These are phyloP conservation scores for Plantago ovata DNA, from an alignment of 257 asterid species.

Conservation along the genomic window DNA sequence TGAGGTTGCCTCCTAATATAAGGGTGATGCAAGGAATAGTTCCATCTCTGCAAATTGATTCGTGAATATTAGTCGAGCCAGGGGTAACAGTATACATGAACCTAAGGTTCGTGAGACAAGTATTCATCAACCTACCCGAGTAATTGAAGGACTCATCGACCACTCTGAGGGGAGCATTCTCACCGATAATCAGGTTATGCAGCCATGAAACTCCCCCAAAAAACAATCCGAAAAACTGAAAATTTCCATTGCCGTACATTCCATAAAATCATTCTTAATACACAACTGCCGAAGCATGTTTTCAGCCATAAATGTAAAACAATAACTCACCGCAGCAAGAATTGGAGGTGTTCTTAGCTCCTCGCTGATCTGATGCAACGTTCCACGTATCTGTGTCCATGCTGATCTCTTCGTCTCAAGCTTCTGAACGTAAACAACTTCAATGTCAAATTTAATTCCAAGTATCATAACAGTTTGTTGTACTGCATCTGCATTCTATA, in stretches of 20 bases:
- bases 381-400: slow-evolving; percentile 27
- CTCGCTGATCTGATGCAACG: slow-evolving; percentile 44
- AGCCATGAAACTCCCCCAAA: slow-evolving; percentile 72
- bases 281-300: too few relatives aligned
- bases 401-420: slow-evolving; percentile 17
- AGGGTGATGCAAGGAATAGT: slow-evolving; percentile 87
- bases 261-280: not conserved
- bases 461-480: slow-evolving; percentile 28
- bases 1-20: slow-evolving; percentile 87
- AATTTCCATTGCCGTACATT: not conserved
- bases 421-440: slow-evolving; percentile 4
- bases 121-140: slow-evolving; percentile 51
- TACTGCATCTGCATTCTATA: not conserved
- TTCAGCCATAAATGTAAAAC: not conserved
- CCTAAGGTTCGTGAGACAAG: not conserved
- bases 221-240: slow-evolving; percentile 58
- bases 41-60: slow-evolving; percentile 46
- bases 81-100: not conserved
- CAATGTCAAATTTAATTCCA: not conserved
- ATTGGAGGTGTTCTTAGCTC: slow-evolving; percentile 79
- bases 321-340: slow-evolving; percentile 54
- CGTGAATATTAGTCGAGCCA: not conserved
- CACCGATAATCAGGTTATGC: slow-evolving; percentile 63
- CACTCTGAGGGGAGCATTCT: slow-evolving; percentile 65
- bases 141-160: slow-evolving; percentile 50